phyloP scores from a whole-genome alignment of 1,139 yeast species.

The Geotrichum macrosporum region DNA sequence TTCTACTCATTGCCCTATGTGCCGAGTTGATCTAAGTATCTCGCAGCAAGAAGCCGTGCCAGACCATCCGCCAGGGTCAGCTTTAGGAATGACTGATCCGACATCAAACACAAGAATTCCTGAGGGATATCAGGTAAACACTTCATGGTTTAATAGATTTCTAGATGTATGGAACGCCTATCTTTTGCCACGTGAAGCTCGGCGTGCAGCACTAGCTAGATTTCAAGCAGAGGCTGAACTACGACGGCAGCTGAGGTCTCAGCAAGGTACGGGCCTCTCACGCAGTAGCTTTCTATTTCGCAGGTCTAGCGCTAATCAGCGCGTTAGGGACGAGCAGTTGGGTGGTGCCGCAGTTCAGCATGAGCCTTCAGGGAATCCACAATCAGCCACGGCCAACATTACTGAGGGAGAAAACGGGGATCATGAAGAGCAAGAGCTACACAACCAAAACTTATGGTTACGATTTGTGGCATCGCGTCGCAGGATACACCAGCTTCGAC shows the following conservation, averaged over 20 bases:
- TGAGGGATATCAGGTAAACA: conserved; percentile 31
- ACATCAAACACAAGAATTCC: conserved; percentile 24
- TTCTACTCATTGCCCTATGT: conserved; percentile 78
- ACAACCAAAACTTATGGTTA: conserved; percentile 29
- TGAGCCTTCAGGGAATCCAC: no score
- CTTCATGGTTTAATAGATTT: conserved; percentile 33
- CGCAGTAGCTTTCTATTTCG: not conserved
- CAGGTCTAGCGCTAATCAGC: not conserved
- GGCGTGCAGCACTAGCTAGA: conserved; percentile 34
- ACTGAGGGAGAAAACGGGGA: not conserved
- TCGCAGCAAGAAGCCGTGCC: conserved; percentile 29
- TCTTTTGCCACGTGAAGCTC: conserved; percentile 35
- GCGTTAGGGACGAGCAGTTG: no score
- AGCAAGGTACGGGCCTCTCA: conserved; percentile 5
- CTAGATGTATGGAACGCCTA: conserved; percentile 39
- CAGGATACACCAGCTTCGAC: conserved; percentile 16
- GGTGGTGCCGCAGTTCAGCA: no score
- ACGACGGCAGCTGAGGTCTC: conserved; percentile 27
- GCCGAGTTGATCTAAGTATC: conserved; percentile 55
- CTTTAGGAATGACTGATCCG: not conserved
- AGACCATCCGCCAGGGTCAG: conserved; percentile 27
- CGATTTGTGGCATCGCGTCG: conserved; percentile 30
- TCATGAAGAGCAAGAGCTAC: conserved; percentile 24
- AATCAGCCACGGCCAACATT: conserved; percentile 4
- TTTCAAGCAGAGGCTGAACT: conserved; percentile 36